Base-by-base conservation (phyloP, 164 flowering plant genomes). In the Piper betle region DNA sequence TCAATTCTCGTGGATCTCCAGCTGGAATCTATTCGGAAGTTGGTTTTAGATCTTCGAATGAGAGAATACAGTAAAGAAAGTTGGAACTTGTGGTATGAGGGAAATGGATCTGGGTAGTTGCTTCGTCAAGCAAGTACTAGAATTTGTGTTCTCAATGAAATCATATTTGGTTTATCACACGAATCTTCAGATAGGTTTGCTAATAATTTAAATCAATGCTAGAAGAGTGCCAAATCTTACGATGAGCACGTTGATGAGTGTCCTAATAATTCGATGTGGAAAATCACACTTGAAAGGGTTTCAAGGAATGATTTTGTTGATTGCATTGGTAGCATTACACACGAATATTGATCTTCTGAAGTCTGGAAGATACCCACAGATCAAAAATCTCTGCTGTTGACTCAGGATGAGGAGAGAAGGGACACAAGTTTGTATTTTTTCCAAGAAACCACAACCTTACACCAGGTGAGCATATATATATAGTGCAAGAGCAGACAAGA, bases 101-200 rank as follows among this genome's bases (percentile, higher is more conserved):
- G 81, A 72, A 80, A 76, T 66, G 86, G 81, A 33, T 90, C 86
- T 33, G 99, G 97, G 20, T 85, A 82, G 62, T 71, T 90, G 60
- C 61, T 93, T 67, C 87, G 89, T 37, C 86, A 86, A 70, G 96
- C 96, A 53, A 80, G 93, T 69, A 91, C 93, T 57, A 88, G 97
- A 52, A 85, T 62, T 12, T 88, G 91, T 73, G 78, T 93, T 68
- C 74, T 90, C 17, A 93, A 86, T 76, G 97, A 93, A 74, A 78
- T 93, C 75, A 75, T 90, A 39, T 93, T 77, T 80, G 97, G 99
- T 58, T 39, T 85, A 58, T 90, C 99, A 18, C 87, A 84, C 74
- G 70, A 80, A 55, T 81, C 91, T 39, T 46, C 79, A 50, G 65
- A 77, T 63, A 25, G 15, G 37, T 77, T 76, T 57, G 60, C 55